A percentile compares a stretch with the other conserved stretches of the same genome.
Conservation (phyloP, 306 rosid species). For the Sphenostylis stenocarpa region DNA sequence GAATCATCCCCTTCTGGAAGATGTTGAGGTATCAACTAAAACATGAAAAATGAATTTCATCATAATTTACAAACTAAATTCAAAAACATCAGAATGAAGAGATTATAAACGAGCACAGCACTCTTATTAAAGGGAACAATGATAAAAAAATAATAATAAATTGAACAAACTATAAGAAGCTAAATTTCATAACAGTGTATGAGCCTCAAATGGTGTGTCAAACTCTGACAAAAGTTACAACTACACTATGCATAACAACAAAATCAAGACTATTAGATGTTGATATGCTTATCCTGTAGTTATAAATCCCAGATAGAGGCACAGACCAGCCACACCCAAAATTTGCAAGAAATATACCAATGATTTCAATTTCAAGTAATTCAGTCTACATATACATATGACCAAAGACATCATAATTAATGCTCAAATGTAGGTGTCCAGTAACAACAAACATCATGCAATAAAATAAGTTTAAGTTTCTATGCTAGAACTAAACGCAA, state of each 20-base stretch:
- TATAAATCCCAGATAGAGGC: not conserved
- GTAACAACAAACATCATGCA: not conserved
- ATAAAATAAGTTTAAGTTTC: not conserved
- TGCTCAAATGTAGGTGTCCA: not conserved
- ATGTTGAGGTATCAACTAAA: conserved; percentile 94
- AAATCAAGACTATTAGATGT: not conserved
- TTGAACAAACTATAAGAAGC: not conserved
- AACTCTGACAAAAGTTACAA: not conserved
- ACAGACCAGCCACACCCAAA: not conserved
- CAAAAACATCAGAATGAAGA: not conserved
- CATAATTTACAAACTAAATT: conserved; percentile 10
- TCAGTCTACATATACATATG: not conserved
- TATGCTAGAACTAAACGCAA: not conserved
- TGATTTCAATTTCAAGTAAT: not conserved
- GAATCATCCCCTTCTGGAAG: conserved; percentile 92
- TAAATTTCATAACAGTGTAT: not conserved
- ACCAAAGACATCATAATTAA: not conserved
- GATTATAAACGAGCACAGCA: not conserved
- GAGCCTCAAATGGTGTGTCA: not conserved
- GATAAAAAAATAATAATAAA: not conserved
- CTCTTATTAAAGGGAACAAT: not conserved
- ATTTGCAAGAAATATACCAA: not conserved
- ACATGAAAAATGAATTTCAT: conserved; percentile 4
- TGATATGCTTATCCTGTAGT: not conserved
- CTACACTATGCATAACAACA: not conserved